Base-by-base conservation (phyloP, 306 rosid species). In the Acacia melanoxylon region DNA sequence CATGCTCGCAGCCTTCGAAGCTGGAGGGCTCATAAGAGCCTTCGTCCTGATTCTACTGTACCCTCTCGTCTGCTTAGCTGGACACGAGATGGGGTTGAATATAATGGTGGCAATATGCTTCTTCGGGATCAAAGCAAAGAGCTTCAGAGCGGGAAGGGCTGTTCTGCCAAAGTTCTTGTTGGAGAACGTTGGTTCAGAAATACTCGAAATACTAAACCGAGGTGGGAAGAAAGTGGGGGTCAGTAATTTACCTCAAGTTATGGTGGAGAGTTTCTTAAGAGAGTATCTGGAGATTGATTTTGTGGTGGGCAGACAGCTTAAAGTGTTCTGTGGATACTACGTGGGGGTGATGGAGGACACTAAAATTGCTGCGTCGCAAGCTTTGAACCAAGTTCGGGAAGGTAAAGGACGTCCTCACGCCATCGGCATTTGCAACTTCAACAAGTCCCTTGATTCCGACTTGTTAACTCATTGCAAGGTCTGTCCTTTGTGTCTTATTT, bases 1-100 rank as follows among this genome's bases (percentile, higher is more conserved):
- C 90, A 91, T 93, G 98, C 92, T 95, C 10, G 98, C 91, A 58
- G 98, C 99, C 3, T 93, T 95, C 49, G 98, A 95, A 83, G 94
- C 93, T 1, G 97, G 97, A 27, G 87, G 92, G 20, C 54, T 87
- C 0, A 3, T 93, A 4, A 82, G 99, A 81, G 93, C 93, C 40
- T 5, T 86, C 9, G 3, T 86, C 12, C 86, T 93, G 0, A 70
- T 91, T 31, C 81, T 91, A 4, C 17, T 84, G 1, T 93, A 89
- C 89, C 99, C 99, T 79, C 44, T 93, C 4, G 78, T 89, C 6
- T 87, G 86, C 33, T 59, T 88, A 14, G 86, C 85, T 2, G 84
- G 93, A 24, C 77, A 70, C 1, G 85, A 87, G 25, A 71, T 61
- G 86, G 97, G 94, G 80, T 78, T 95, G 87, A 87, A 87, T 70